Evolutionary conservation across 805 yeast genomes (phyloP).

Genomic region (Schizosaccharomyces cryophilus): DNA sequence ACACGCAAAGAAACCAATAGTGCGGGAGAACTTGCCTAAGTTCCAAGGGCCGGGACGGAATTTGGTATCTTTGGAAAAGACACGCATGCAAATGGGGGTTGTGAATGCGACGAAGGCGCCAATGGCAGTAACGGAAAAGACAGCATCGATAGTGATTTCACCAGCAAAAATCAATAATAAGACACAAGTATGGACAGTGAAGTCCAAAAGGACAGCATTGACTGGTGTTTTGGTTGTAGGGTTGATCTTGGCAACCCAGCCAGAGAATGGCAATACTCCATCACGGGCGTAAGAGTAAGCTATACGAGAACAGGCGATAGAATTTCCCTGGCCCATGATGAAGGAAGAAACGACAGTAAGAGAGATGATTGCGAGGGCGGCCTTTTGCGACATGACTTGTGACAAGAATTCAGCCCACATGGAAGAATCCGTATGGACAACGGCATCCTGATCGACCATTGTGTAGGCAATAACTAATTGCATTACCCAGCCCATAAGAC

Average conservation of each 20-base stretch:
- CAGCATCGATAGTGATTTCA: constrained; percentile 40
- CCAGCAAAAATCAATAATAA: constrained; percentile 33
- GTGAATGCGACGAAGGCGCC: constrained; percentile 42
- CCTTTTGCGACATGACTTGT: constrained; percentile 6
- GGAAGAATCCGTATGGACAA: background rate
- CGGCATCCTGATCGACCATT: constrained; percentile 4
- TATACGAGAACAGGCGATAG: constrained; percentile 10
- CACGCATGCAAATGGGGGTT: constrained; percentile 31
- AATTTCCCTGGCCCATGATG: constrained; percentile 25
- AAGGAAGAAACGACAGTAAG: constrained; percentile 22
- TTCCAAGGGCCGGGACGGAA: constrained; percentile 47
- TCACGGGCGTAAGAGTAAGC: constrained; percentile 10
- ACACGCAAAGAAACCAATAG: constrained; percentile 17
- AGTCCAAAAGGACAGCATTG: constrained; percentile 8
- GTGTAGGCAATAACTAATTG: constrained; percentile 42
- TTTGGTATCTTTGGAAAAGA: constrained; percentile 23
- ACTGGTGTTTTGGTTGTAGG: constrained; percentile 8
- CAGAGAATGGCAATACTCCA: constrained; percentile 10
- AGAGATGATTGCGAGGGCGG: constrained; percentile 20
- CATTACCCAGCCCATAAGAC: constrained; percentile 29
- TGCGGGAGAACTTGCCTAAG: constrained; percentile 28
- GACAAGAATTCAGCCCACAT: background rate
- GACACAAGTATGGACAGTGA: constrained; percentile 8
- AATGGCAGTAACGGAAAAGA: constrained; percentile 50
- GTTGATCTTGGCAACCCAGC: constrained; percentile 7